Percentiles rank a stretch among this genome's conserved stretches.
Evolutionary conservation across 371 early-diverging fungal species (phyloP).

Genomic region (Mucor circinelloides): DNA sequence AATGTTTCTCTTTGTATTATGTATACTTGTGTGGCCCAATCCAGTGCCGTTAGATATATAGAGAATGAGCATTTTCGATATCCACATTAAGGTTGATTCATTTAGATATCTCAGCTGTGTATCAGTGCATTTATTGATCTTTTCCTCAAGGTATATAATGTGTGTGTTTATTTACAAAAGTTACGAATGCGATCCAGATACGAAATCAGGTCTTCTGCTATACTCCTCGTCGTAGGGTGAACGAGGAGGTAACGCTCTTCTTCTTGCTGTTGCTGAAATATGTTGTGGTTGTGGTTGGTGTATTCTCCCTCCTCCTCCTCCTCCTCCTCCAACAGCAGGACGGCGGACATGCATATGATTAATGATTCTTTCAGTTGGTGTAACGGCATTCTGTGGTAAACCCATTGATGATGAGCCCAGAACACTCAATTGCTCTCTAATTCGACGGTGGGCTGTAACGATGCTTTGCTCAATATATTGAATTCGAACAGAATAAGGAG

Average conservation of each 20-base stretch:
- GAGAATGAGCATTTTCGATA: not conserved
- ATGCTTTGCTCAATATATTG: conserved; percentile 33
- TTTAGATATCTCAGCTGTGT: not conserved
- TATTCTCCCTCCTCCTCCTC: not conserved
- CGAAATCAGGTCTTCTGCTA: not conserved
- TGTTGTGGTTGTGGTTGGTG: no score
- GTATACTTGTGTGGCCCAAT: not conserved
- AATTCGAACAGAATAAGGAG: conserved; percentile 38
- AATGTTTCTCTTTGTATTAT: not conserved
- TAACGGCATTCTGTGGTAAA: not conserved
- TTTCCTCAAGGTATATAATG: not conserved
- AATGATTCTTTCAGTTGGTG: conserved; percentile 1
- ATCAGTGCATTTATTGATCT: not conserved
- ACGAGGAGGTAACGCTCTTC: not conserved
- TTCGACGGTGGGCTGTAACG: conserved; percentile 37
- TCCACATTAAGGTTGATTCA: not conserved
- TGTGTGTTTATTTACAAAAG: not conserved
- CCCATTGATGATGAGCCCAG: conserved; percentile 11
- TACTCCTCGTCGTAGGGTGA: not conserved
- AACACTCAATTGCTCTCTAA: conserved; percentile 33
- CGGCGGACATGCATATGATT: conserved; percentile 2
- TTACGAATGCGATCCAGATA: not conserved
- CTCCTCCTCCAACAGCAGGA: not conserved
- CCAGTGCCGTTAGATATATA: no score
- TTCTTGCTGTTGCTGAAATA: not conserved